These are phyloP conservation scores for Medicago arabica DNA, from an alignment of 306 rosid species.

Conservation along the genomic window DNA sequence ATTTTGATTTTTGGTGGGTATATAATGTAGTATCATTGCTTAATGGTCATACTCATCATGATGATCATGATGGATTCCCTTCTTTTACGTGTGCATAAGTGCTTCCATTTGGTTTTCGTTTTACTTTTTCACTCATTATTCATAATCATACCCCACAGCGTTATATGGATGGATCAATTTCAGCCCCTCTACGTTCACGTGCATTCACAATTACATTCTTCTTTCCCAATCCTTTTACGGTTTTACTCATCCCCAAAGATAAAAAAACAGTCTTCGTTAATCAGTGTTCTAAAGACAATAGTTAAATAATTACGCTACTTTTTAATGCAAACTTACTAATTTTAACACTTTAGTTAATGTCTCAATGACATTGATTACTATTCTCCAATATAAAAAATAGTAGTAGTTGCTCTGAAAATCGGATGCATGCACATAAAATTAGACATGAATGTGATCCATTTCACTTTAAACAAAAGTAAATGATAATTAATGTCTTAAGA, in stretches of 20 bases:
- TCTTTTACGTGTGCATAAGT: conserved; percentile 59
- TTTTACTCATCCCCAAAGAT: neutral
- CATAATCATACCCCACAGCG: conserved; percentile 4
- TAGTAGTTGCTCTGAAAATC: too few species aligned
- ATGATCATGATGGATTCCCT: conserved; percentile 49
- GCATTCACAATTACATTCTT: neutral
- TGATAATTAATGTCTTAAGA: too few species aligned
- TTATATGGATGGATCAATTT: neutral
- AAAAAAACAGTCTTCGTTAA: too few species aligned
- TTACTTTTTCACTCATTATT: neutral
- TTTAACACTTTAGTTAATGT: too few species aligned
- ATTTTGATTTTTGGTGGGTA: conserved; percentile 20
- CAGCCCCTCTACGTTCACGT: neutral
- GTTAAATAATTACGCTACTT: too few species aligned
- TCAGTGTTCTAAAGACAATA: too few species aligned
- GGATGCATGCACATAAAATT: too few species aligned
- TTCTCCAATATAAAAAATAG: too few species aligned
- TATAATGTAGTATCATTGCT: conserved; percentile 31
- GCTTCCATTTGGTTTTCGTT: neutral
- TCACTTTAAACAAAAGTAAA: neutral
- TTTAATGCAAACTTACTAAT: too few species aligned
- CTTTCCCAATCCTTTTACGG: neutral
- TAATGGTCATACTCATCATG: conserved; percentile 35
- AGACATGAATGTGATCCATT: neutral
- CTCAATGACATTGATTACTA: too few species aligned